Evolutionary conservation across 2,329 filamentous ascomycete genomes (phyloP).

Genomic region (Ascochyta viciae-villosae): DNA sequence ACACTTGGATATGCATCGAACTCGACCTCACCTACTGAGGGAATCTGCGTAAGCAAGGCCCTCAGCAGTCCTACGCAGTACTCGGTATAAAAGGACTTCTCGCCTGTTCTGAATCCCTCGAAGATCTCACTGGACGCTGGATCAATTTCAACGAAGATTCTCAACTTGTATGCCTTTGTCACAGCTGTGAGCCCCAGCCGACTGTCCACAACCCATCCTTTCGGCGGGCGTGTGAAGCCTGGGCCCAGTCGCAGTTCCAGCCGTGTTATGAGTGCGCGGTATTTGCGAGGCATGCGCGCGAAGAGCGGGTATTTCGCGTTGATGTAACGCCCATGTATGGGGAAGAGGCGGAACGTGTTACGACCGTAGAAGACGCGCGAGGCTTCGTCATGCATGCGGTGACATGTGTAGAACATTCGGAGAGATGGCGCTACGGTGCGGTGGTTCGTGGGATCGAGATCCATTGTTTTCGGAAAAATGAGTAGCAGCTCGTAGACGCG

Average conservation of each 20-base stretch:
- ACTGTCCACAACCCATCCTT: conserved; percentile 72
- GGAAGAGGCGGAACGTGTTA: conserved; percentile 62
- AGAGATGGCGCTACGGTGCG: conserved; percentile 65
- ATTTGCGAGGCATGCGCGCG: conserved; percentile 67
- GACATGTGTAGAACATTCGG: conserved; percentile 70
- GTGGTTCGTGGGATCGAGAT: conserved; percentile 72
- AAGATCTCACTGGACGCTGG: conserved; percentile 70
- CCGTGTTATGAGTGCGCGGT: conserved; percentile 66
- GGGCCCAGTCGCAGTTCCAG: conserved; percentile 76
- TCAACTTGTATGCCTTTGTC: conserved; percentile 64
- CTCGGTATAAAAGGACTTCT: conserved; percentile 70
- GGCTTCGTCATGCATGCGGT: conserved; percentile 59
- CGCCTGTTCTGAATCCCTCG: conserved; percentile 69
- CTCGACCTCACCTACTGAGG: conserved; percentile 65
- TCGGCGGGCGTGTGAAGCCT: conserved; percentile 74
- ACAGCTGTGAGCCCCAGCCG: conserved; percentile 70
- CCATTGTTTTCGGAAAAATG: conserved; percentile 63
- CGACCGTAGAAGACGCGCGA: conserved; percentile 59
- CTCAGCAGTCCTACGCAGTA: conserved; percentile 68
- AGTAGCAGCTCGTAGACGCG: conserved; percentile 58
- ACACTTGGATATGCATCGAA: conserved; percentile 75
- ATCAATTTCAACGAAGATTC: conserved; percentile 75
- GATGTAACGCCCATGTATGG: conserved; percentile 65
- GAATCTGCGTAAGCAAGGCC: conserved; percentile 64
- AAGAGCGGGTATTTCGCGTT: conserved; percentile 77